These are phyloP conservation scores for Sextonia rubra DNA, from an alignment of 164 flowering plant species.

Conservation along the genomic window DNA sequence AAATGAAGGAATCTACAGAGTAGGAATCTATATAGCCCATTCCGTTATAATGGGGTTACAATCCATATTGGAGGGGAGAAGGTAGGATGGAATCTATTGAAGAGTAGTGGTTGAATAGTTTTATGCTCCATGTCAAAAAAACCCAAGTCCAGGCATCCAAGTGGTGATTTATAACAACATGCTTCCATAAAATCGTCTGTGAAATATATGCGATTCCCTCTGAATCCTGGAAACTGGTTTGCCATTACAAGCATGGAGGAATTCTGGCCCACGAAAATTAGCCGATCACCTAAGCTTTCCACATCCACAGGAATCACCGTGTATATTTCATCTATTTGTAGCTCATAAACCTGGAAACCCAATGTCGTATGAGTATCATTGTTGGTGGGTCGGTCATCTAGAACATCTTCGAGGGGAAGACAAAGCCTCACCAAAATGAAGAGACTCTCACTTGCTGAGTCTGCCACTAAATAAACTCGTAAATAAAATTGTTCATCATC, in stretches of 20 bases:
- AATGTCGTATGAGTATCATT: conserved; percentile 33
- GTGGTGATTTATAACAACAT: background rate
- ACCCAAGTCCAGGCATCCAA: conserved; percentile 8
- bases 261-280: conserved; percentile 70
- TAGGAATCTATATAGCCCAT: too few species aligned
- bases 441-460: conserved; percentile 46
- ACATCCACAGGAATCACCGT: too few species aligned
- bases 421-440: conserved; percentile 39
- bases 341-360: conserved; percentile 50
- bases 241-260: conserved; percentile 48
- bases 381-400: too few species aligned
- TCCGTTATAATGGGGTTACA: background rate
- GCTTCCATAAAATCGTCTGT: conserved; percentile 25
- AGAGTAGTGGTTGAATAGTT: background rate
- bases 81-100: conserved; percentile 5
- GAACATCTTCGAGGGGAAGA: background rate
- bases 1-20: too few species aligned
- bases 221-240: conserved; percentile 35
- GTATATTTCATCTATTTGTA: too few species aligned
- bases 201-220: conserved; percentile 56
- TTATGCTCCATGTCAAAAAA: conserved; percentile 16
- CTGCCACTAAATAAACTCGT: conserved; percentile 65
- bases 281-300: conserved; percentile 41
- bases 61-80: conserved; percentile 22
- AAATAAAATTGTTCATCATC: too few species aligned